Conservation (phyloP, 2,329 filamentous ascomycete genomes). For the Aspergillus sp. region DNA sequence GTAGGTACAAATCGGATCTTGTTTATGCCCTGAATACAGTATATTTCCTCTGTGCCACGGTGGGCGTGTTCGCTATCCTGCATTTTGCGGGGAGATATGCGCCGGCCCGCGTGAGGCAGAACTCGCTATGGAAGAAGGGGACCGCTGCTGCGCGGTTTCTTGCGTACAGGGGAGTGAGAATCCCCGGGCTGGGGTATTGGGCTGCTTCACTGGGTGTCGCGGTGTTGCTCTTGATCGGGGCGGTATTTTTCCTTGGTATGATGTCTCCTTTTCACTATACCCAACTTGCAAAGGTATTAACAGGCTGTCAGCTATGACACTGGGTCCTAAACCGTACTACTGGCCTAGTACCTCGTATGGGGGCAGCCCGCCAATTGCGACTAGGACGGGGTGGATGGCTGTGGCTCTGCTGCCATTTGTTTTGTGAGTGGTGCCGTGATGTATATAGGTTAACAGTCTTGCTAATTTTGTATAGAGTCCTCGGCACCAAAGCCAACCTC, state of each 20-base stretch:
- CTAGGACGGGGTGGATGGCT: conserved; percentile 54
- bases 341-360: conserved; percentile 54
- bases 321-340: conserved; percentile 56
- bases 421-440: conserved; percentile 31
- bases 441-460: no score
- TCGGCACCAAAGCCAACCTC: conserved; percentile 57
- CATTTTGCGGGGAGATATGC: conserved; percentile 34
- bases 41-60: conserved; percentile 53
- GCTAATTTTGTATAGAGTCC: conserved; percentile 30
- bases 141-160: conserved; percentile 43
- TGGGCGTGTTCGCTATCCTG: conserved; percentile 50
- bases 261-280: neutral
- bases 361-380: conserved; percentile 55
- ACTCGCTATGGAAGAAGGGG: conserved; percentile 30
- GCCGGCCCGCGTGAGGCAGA: conserved; percentile 27
- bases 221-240: conserved; percentile 41
- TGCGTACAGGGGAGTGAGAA: conserved; percentile 42
- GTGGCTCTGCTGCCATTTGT: conserved; percentile 55
- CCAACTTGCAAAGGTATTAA: neutral
- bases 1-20: conserved; percentile 56
- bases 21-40: conserved; percentile 54
- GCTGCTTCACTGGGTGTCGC: conserved; percentile 49
- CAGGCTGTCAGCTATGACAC: conserved; percentile 39
- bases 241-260: conserved; percentile 50
- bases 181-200: conserved; percentile 39